Evolutionary conservation across 1,284 basidiomycete species (phyloP).

Genomic region (Coriolopsis trogii): DNA sequence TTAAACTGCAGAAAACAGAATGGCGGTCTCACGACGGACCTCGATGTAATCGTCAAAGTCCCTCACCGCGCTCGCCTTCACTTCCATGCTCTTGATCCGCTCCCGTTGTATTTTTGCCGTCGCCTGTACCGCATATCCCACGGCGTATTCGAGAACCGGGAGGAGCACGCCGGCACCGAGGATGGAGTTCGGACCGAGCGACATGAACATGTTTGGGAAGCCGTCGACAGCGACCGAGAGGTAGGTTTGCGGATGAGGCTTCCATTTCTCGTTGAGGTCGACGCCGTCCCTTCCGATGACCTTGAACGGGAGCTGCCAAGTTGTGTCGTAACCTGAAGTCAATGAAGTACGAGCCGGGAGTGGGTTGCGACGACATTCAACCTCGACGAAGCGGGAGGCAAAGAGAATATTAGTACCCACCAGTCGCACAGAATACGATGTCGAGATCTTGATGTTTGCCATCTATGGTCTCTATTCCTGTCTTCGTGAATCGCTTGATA

Average conservation of each 20-base stretch:
- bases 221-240: conserved; percentile 56
- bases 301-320: conserved; percentile 51
- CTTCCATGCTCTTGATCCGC: conserved; percentile 53
- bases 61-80: not conserved
- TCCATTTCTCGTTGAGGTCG: conserved; percentile 51
- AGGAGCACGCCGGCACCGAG: conserved; percentile 59
- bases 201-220: conserved; percentile 64
- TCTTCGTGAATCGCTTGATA: conserved; percentile 54
- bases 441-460: conserved; percentile 57
- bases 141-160: conserved; percentile 54
- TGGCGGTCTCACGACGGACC: not conserved
- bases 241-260: conserved; percentile 57
- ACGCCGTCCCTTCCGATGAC: conserved; percentile 54
- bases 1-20: not conserved
- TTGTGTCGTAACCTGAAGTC: conserved; percentile 53
- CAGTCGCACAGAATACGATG: conserved; percentile 44
- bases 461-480: conserved; percentile 57
- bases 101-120: conserved; percentile 62
- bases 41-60: conserved; percentile 8
- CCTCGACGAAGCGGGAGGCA: not conserved
- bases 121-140: conserved; percentile 54
- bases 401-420: conserved; percentile 7
- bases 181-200: conserved; percentile 58
- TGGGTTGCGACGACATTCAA: not conserved
- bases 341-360: not conserved